Evolutionary conservation across 2,329 filamentous ascomycete species (phyloP).

Genomic region (Penicillium janthinellum): DNA sequence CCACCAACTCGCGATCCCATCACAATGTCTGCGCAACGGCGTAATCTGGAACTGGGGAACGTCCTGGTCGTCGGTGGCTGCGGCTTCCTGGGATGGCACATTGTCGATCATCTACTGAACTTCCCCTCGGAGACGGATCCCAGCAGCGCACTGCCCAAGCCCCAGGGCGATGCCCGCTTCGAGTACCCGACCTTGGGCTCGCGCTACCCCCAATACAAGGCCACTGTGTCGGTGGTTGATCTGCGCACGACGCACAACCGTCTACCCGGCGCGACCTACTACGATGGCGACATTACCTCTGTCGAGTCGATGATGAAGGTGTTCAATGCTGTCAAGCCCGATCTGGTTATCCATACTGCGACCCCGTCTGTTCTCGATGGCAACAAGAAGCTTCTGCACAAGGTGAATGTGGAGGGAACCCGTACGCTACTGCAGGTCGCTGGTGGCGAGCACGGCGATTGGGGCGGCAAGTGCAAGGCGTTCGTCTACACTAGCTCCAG

Average conservation of each 20-base stretch:
- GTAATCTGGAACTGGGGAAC: conserved; percentile 59
- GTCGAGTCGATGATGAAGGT: conserved; percentile 60
- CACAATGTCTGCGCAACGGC: conserved; percentile 34
- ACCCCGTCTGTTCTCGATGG: conserved; percentile 62
- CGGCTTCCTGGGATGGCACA: conserved; percentile 81
- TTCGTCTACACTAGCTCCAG: conserved; percentile 91
- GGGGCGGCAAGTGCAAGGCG: conserved; percentile 65
- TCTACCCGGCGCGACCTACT: conserved; percentile 63
- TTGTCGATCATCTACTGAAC: conserved; percentile 71
- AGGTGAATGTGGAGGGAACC: conserved; percentile 89
- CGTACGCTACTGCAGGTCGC: conserved; percentile 67
- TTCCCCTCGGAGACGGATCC: conserved; percentile 53
- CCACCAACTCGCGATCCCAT: background rate
- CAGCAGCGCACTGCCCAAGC: conserved; percentile 41
- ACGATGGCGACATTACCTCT: conserved; percentile 77
- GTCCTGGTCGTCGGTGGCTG: conserved; percentile 81
- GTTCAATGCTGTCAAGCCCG: conserved; percentile 68
- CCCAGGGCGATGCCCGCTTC: conserved; percentile 39
- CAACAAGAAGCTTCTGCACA: conserved; percentile 65
- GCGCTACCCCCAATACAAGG: conserved; percentile 47
- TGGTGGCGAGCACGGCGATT: conserved; percentile 65
- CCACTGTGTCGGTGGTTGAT: conserved; percentile 70
- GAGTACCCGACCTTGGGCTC: conserved; percentile 40
- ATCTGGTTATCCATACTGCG: conserved; percentile 89
- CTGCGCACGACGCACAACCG: conserved; percentile 71